A percentile compares a stretch with the other conserved stretches of the same genome.
These are phyloP conservation scores for Sporothrix sp. DNA, from an alignment of 2,329 filamentous ascomycete species.

Conservation along the genomic window DNA sequence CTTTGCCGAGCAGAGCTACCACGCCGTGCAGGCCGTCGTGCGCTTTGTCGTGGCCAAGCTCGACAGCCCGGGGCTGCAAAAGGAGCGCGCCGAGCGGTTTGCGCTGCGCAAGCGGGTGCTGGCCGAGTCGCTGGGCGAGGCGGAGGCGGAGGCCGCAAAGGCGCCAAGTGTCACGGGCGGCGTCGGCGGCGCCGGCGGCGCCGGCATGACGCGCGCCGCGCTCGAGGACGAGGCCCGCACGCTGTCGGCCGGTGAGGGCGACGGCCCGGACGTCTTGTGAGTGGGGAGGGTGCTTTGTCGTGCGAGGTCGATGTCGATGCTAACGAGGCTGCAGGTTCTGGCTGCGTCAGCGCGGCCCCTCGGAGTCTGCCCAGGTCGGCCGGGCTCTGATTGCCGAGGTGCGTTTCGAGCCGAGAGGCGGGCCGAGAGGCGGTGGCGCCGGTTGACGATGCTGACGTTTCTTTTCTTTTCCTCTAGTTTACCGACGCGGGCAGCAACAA, in stretches of 20 bases:
- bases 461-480: not conserved
- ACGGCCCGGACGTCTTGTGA: slow-evolving; percentile 43
- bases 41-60: slow-evolving; percentile 65
- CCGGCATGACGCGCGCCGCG: slow-evolving; percentile 31
- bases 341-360: slow-evolving; percentile 48
- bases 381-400: slow-evolving; percentile 43
- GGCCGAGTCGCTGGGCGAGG: slow-evolving; percentile 57
- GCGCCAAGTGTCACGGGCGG: slow-evolving; percentile 26
- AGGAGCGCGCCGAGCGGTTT: slow-evolving; percentile 74
- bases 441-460: not conserved
- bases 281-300: no score
- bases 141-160: slow-evolving; percentile 39
- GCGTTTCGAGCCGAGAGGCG: no score
- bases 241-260: slow-evolving; percentile 39
- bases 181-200: not conserved
- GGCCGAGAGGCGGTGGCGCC: no score
- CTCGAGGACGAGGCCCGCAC: slow-evolving; percentile 55
- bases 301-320: no score
- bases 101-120: slow-evolving; percentile 70
- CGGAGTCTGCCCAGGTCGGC: slow-evolving; percentile 49
- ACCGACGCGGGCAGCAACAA: not conserved
- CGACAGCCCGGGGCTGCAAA: slow-evolving; percentile 77
- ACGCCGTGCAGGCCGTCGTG: slow-evolving; percentile 65
- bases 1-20: slow-evolving; percentile 80
- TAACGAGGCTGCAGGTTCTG: slow-evolving; percentile 40